Base-by-base conservation (phyloP, 495 filamentous ascomycete species). In the Ramalina peruviana region DNA sequence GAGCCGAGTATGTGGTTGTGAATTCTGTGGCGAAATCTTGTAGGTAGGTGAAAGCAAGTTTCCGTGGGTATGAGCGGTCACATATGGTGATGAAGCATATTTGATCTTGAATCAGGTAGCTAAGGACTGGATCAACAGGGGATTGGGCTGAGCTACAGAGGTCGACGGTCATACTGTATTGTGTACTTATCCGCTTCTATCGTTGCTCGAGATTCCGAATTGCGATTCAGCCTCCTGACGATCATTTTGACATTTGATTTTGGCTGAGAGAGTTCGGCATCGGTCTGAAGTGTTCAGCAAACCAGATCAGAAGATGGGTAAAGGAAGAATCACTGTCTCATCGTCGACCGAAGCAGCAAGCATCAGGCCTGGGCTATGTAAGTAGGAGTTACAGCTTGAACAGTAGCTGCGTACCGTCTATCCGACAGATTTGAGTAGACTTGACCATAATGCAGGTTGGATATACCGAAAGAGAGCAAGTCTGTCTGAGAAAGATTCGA, bases 31-130 rank as follows among this genome's bases (percentile, higher is more conserved):
- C 75, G 45, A 97, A 76, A 71, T 99, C 92, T 46, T 82, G 81
- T 36, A 99, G 88, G 77, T 97, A 99, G 46, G 93, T 97, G 69
- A 97, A 96, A 57, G 92, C 92, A 26, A 99, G 83, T 65, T 99
- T 97, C 60, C 93, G 90, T 38, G 92, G 93, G 71, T 96, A 99
- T 25, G 86, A 85, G 40, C 78, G 75, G 64, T 96, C 89, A 72
- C 83, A 86, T 62, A 99, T 89, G 69, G 84, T 87, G 52, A 96
- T 72, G 73, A 90, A 99, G 71, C 86, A 81, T 59, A 97, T 70
- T 53, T 84, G 79, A 56, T 80, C 71, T 55, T 82, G 65, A 68
- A 97, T 86, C 36, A 86, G 67, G 73, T 98, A 98, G 72, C 87
- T 92, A 58, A 47, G 26, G 7, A 5, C n/a, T 3, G 15, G 9